Percentiles rank a stretch among this genome's conserved stretches.
Conservation (phyloP, 2,329 filamentous ascomycete species). For the Sphaerulina musiva region DNA sequence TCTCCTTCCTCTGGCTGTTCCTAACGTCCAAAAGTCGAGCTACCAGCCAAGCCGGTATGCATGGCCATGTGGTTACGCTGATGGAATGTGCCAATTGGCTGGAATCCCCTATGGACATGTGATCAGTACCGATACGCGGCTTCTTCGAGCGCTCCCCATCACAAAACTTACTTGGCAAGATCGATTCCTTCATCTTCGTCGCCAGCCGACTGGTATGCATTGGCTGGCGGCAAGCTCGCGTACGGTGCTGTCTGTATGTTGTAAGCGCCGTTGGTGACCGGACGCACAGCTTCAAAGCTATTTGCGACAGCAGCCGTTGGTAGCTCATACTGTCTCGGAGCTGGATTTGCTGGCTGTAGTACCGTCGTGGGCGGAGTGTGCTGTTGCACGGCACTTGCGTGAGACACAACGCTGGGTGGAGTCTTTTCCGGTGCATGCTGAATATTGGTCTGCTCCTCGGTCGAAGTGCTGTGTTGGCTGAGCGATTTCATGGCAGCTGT, state of each 20-base stretch:
- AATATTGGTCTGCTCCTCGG: slow-evolving; percentile 12
- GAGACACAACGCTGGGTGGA: slow-evolving; percentile 16
- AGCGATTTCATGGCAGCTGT: slow-evolving; percentile 31
- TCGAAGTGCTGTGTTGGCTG: slow-evolving; percentile 23
- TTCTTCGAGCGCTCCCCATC: neutral
- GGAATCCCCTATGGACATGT: slow-evolving; percentile 39
- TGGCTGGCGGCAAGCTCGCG: slow-evolving; percentile 8
- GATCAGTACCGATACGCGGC: slow-evolving; percentile 12
- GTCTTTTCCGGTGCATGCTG: slow-evolving; percentile 17
- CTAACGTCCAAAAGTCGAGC: slow-evolving; percentile 13
- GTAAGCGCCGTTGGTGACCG: slow-evolving; percentile 12
- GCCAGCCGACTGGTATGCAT: slow-evolving; percentile 31
- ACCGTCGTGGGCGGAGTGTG: slow-evolving; percentile 23
- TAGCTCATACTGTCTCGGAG: slow-evolving; percentile 17
- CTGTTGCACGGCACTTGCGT: slow-evolving; percentile 19
- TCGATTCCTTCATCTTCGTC: slow-evolving; percentile 44
- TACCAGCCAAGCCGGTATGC: slow-evolving; percentile 17
- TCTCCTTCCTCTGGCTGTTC: neutral
- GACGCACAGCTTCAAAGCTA: slow-evolving; percentile 16
- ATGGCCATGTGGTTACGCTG: slow-evolving; percentile 32
- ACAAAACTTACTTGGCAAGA: slow-evolving; percentile 42
- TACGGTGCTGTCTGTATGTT: slow-evolving; percentile 6
- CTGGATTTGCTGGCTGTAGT: slow-evolving; percentile 16
- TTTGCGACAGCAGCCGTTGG: slow-evolving; percentile 21
- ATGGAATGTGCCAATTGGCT: slow-evolving; percentile 45